Percentiles rank a stretch among this genome's conserved stretches.
These are phyloP conservation scores for Ophiobolus disseminans DNA, from an alignment of 2,329 filamentous ascomycete species.

Conservation along the genomic window DNA sequence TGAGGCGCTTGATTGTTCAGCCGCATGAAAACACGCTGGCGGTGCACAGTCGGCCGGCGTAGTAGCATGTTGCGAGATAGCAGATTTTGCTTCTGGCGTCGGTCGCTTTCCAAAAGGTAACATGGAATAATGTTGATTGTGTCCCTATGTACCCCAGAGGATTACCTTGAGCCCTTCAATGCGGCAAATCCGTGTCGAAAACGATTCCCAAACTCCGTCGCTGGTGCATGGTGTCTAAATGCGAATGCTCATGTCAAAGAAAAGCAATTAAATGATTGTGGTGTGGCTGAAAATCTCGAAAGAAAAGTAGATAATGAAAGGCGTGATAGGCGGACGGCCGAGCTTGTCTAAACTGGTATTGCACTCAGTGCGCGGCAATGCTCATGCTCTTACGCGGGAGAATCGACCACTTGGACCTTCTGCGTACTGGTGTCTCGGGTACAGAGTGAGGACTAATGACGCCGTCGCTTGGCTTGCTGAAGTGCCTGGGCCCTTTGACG, in stretches of 20 bases:
- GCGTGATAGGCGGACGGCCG: neutral
- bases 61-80: no score
- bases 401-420: slow-evolving; percentile 15
- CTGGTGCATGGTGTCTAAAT: neutral
- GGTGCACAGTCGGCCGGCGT: no score
- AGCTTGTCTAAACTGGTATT: neutral
- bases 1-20: no score
- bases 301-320: neutral
- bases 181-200: neutral
- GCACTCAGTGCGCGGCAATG: slow-evolving; percentile 14
- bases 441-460: neutral
- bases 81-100: no score
- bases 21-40: no score
- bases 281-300: no score
- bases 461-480: neutral
- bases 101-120: no score
- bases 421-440: neutral
- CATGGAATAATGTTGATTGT: neutral
- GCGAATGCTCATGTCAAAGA: neutral
- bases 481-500: no score
- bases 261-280: neutral
- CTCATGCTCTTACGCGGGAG: slow-evolving; percentile 15
- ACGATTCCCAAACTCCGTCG: slow-evolving; percentile 1
- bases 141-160: neutral
- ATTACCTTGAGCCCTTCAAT: slow-evolving; percentile 3